Conservation (phyloP, 2,329 filamentous ascomycete genomes). For the Grosmannia clavigera region DNA sequence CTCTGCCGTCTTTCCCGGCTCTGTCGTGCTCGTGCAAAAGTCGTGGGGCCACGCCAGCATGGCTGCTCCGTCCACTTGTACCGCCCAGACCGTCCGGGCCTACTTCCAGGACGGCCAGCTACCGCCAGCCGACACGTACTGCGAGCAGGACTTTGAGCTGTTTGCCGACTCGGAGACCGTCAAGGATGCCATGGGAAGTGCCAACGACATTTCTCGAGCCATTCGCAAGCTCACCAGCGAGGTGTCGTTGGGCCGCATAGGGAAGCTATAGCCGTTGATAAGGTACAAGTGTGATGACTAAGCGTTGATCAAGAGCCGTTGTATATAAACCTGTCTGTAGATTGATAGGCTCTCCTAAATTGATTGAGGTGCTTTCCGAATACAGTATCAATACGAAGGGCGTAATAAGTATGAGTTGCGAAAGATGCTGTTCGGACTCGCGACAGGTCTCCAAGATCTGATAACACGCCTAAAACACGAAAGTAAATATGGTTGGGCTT, state of each 20-base stretch:
- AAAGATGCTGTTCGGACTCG: too few relatives aligned
- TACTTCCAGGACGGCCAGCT: conserved; percentile 34
- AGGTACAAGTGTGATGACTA: neutral
- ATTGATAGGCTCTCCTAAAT: too few relatives aligned
- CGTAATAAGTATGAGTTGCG: too few relatives aligned
- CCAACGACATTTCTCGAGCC: neutral
- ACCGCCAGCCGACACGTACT: conserved; percentile 19
- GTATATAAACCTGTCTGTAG: too few relatives aligned
- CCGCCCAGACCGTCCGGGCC: conserved; percentile 23
- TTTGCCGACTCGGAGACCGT: neutral
- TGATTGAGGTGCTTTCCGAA: too few relatives aligned
- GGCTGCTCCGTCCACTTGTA: conserved; percentile 31
- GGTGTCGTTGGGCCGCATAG: neutral
- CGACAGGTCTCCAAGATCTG: too few relatives aligned
- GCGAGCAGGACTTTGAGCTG: conserved; percentile 7
- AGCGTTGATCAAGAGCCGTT: neutral
- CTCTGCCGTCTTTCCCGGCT: conserved; percentile 16
- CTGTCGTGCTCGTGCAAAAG: conserved; percentile 33
- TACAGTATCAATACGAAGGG: too few relatives aligned
- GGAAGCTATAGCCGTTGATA: neutral
- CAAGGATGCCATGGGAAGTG: too few relatives aligned
- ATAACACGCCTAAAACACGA: too few relatives aligned
- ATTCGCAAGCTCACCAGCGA: neutral
- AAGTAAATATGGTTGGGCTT: too few relatives aligned
- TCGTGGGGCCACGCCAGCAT: conserved; percentile 34